Percentiles rank a stretch among this genome's conserved stretches.
phyloP scores from a whole-genome alignment of 495 filamentous ascomycete species.

The Letharia columbiana region DNA sequence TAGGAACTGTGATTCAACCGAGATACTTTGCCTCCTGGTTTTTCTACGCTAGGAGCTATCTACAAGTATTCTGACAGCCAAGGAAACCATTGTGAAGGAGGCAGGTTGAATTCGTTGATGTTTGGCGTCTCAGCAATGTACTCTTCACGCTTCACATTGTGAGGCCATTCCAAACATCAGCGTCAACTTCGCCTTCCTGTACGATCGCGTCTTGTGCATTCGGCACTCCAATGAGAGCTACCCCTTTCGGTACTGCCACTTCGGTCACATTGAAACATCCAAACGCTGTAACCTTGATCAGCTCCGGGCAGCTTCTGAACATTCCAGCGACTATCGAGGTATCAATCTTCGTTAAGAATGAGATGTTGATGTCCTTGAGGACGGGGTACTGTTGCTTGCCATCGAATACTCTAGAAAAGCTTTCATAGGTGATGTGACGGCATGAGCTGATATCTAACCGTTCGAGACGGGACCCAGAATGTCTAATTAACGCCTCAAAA shows the following conservation, averaged over 20 bases:
- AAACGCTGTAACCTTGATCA: conserved; percentile 70
- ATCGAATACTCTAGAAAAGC: conserved; percentile 64
- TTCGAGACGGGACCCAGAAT: conserved; percentile 57
- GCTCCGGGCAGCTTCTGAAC: conserved; percentile 61
- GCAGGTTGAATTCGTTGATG: background rate
- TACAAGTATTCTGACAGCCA: background rate
- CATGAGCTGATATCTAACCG: conserved; percentile 67
- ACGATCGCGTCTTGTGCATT: conserved; percentile 54
- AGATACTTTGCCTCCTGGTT: background rate
- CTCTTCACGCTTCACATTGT: background rate
- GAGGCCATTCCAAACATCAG: conserved; percentile 4
- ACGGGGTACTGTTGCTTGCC: conserved; percentile 48
- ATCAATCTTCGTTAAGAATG: conserved; percentile 66
- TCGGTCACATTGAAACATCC: conserved; percentile 73
- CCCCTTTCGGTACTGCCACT: conserved; percentile 59
- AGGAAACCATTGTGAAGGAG: background rate
- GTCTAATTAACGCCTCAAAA: conserved; percentile 73
- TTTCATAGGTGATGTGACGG: conserved; percentile 59
- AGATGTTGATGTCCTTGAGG: conserved; percentile 63
- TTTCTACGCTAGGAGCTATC: background rate
- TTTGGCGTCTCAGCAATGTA: background rate
- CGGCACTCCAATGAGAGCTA: conserved; percentile 69
- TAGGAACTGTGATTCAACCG: background rate
- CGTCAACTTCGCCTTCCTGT: conserved; percentile 38
- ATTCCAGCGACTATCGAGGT: conserved; percentile 65